phyloP scores from a whole-genome alignment of 129 eudicot genomes.

The Ambrosia artemisiifolia region DNA sequence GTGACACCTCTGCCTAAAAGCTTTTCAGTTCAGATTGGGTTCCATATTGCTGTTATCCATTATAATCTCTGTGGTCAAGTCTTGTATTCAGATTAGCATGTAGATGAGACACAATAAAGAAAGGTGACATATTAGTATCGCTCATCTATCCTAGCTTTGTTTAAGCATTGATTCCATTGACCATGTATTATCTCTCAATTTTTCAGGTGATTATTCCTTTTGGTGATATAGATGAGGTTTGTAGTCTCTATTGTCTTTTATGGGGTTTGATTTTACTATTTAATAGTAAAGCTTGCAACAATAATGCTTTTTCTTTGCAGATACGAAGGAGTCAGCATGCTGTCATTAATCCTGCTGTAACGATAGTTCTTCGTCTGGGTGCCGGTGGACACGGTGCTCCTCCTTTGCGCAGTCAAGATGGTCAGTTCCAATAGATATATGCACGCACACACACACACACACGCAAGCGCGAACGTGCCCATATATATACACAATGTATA shows the following conservation, averaged over 20 bases:
- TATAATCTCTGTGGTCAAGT: not conserved
- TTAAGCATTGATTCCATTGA: constrained; percentile 10
- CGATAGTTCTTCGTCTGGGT: constrained; percentile 89
- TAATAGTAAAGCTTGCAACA: not conserved
- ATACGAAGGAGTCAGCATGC: constrained; percentile 96
- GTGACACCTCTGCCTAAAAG: not conserved
- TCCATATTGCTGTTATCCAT: not conserved
- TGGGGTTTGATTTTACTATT: not conserved
- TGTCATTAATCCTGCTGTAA: constrained; percentile 84
- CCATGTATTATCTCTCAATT: constrained; percentile 16
- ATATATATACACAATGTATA: not conserved
- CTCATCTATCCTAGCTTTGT: constrained; percentile 1
- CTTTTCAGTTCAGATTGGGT: not conserved
- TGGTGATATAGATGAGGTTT: constrained; percentile 96
- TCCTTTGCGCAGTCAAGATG: constrained; percentile 97
- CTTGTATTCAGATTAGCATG: not conserved
- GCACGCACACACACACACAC: too few relatives aligned
- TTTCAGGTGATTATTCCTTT: constrained; percentile 83
- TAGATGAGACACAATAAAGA: not conserved
- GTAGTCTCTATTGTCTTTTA: not conserved
- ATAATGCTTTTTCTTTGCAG: constrained; percentile 40
- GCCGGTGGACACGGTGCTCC: constrained; percentile 99
- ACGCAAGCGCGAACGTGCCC: too few relatives aligned
- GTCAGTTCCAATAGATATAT: constrained; percentile 40
- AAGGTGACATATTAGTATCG: not conserved